phyloP scores from a whole-genome alignment of 2,329 filamentous ascomycete species.

The Hypoxylon sp. region DNA sequence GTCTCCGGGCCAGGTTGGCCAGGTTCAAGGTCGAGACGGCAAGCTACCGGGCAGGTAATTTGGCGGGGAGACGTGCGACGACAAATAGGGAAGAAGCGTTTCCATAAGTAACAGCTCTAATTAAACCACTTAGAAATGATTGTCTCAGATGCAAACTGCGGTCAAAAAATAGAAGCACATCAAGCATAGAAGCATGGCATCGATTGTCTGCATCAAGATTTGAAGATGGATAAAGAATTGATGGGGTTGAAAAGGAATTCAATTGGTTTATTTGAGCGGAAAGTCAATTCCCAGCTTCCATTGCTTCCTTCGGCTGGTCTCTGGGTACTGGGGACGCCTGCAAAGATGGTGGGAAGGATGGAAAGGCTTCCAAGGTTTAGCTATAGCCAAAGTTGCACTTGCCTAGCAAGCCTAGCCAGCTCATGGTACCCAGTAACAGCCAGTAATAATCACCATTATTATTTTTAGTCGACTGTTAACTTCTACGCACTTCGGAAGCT shows the following conservation, averaged over 20 bases:
- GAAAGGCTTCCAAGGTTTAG: conserved; percentile 5
- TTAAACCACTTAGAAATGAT: conserved; percentile 37
- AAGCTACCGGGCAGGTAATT: conserved; percentile 44
- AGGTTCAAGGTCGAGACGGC: conserved; percentile 44
- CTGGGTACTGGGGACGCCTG: conserved; percentile 18
- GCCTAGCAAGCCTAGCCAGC: neutral
- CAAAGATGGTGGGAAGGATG: conserved; percentile 25
- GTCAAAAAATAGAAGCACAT: conserved; percentile 9
- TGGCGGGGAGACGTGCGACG: conserved; percentile 38
- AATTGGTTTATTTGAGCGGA: conserved; percentile 7
- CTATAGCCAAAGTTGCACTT: conserved; percentile 1
- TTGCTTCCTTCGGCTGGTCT: conserved; percentile 31
- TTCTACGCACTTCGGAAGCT: neutral
- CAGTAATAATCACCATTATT: conserved; percentile 18
- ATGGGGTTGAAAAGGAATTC: neutral
- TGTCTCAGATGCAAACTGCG: conserved; percentile 39
- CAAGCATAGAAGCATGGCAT: neutral
- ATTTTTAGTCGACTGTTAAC: conserved; percentile 29
- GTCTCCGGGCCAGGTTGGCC: conserved; percentile 33
- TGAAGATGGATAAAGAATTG: neutral
- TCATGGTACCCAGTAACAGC: neutral
- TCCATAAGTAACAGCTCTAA: conserved; percentile 37
- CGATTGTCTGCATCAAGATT: neutral
- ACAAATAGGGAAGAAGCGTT: conserved; percentile 44
- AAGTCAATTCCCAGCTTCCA: conserved; percentile 28